Evolutionary conservation across 2,329 filamentous ascomycete genomes (phyloP), one percentile per base, ranked within the genome.

Genomic region (Colletotrichum orchidophilum): DNA sequence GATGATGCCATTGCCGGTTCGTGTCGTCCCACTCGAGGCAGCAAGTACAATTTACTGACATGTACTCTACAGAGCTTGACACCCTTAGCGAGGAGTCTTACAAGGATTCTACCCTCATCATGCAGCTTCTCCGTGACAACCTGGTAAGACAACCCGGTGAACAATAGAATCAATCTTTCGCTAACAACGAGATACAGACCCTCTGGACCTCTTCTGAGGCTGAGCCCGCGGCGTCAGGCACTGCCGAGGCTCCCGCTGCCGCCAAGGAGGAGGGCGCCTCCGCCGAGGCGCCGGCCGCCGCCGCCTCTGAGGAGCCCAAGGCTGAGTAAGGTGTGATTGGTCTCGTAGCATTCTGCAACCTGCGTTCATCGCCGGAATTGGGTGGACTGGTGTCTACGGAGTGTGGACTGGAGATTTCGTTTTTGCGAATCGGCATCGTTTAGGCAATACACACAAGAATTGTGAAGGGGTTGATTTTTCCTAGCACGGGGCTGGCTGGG

Each of bases 141-240:
- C 83, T 98, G 83, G 94, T 97, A 88, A 76, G 90, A 83, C 42
- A 68, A 21, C 33, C 26, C 33, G 7, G 21, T 1, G 3, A 13
- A 31, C 35, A 3, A 62, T 12, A 3, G n/a, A 15, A 62, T 53
- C 24, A 39, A 18, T 35, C 9, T 46, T 9, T 62, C 63, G 61
- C 83, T 84, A 76, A 84, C 75, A 29, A 4, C 1, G 18, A 5
- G 18, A 24, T 66, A 55, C 77, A 98, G 95, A 98, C 96, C 76
- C 95, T 98, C 85, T 98, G 96, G 96, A 98, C 96, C 81, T 98
- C 96, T 73, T 98, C 96, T 77, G 96, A 98, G 91, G 94, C 95
- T 75, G 96, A 98, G 89, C 90, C 94, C 79, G 86, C 92, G 76
- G 87, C 88, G 74, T 83, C 83, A 72, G 82, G 76, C 55, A 75